Evolutionary conservation across 2,329 filamentous ascomycete species (phyloP).

Genomic region (Arthrobotrys conoides): DNA sequence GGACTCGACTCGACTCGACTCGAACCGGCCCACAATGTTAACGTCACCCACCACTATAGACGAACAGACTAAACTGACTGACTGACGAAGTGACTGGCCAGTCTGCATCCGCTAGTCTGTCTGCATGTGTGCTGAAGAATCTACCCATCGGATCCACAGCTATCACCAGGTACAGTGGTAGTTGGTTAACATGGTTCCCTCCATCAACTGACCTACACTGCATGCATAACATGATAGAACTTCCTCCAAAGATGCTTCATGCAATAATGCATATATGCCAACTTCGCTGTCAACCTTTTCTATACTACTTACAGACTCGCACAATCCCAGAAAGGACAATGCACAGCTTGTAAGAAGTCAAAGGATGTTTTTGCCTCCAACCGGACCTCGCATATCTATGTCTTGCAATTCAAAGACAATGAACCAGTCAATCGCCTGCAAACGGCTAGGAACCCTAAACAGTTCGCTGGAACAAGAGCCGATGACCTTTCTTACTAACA

Average conservation of each 20-base stretch:
- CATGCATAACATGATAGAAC: not conserved
- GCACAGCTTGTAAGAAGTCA: not conserved
- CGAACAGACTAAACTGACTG: not conserved
- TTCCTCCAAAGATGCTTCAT: no score
- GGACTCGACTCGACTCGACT: slow-evolving; percentile 24
- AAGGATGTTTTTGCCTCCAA: slow-evolving; percentile 11
- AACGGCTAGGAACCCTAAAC: slow-evolving; percentile 33
- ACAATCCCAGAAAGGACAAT: not conserved
- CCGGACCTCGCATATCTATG: not conserved
- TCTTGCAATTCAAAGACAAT: slow-evolving; percentile 18
- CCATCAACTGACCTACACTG: no score
- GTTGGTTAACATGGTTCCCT: no score
- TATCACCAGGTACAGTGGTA: not conserved
- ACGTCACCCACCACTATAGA: slow-evolving; percentile 1
- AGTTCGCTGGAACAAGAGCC: not conserved
- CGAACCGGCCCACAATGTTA: slow-evolving; percentile 16
- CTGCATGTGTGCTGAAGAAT: slow-evolving; percentile 9
- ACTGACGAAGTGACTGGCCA: not conserved
- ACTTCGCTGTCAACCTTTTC: not conserved
- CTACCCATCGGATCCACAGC: slow-evolving; percentile 1
- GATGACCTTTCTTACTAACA: slow-evolving; percentile 1
- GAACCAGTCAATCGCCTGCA: slow-evolving; percentile 43
- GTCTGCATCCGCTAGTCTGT: no score
- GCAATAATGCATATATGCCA: not conserved
- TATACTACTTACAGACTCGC: no score